Evolutionary conservation across 257 asterid genomes (phyloP).

Genomic region (Forsythia viridissima): DNA sequence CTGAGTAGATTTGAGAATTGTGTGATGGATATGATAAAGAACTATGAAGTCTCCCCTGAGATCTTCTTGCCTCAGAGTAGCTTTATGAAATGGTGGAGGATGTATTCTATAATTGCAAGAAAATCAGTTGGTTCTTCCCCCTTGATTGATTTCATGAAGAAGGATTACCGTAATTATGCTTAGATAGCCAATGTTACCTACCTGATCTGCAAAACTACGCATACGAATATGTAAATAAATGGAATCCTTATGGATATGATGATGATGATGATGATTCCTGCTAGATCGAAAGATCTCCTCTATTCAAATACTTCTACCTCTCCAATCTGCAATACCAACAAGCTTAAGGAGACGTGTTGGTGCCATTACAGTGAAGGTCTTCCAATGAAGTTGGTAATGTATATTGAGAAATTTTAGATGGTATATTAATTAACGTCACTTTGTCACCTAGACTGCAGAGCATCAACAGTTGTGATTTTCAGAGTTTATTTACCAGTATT

Average conservation of each 20-base stretch:
- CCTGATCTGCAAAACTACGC: too few relatives aligned
- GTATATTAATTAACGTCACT: too few relatives aligned
- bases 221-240: too few relatives aligned
- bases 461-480: background rate
- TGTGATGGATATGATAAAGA: constrained; percentile 25
- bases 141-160: constrained; percentile 13
- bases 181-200: background rate
- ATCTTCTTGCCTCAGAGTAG: constrained; percentile 23
- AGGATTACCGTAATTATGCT: background rate
- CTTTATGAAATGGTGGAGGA: constrained; percentile 32
- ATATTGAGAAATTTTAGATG: too few relatives aligned
- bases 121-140: constrained; percentile 1
- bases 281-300: too few relatives aligned
- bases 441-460: too few relatives aligned
- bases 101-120: constrained; percentile 3
- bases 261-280: too few relatives aligned
- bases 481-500: too few relatives aligned
- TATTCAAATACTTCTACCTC: background rate
- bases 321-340: background rate
- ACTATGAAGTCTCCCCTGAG: constrained; percentile 27
- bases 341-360: background rate
- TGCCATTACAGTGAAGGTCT: background rate
- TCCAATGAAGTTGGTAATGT: too few relatives aligned
- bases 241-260: background rate
- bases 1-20: constrained; percentile 20